These are phyloP conservation scores for Rauvolfia tetraphylla DNA, from an alignment of 257 asterid species.

Conservation along the genomic window DNA sequence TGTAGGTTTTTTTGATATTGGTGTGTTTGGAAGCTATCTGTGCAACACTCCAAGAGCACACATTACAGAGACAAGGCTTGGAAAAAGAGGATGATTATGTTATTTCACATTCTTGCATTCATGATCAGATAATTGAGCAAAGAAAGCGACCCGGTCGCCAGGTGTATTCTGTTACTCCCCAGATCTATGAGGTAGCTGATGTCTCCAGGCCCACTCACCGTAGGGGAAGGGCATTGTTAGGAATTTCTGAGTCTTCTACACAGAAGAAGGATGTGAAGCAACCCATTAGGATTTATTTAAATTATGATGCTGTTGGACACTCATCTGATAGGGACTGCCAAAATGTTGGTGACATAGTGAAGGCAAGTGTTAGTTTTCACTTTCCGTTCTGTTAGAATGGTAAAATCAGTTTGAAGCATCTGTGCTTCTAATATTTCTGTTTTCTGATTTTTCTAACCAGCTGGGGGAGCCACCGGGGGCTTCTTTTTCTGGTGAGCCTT, in stretches of 20 bases:
- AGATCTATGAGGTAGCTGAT: constrained; percentile 58
- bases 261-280: constrained; percentile 50
- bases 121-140: constrained; percentile 83
- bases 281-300: constrained; percentile 85
- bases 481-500: constrained; percentile 74
- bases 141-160: constrained; percentile 76
- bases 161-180: constrained; percentile 81
- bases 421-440: background rate
- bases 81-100: constrained; percentile 39
- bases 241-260: constrained; percentile 35
- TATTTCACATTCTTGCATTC: constrained; percentile 81
- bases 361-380: constrained; percentile 50
- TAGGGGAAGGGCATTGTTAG: constrained; percentile 68
- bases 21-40: constrained; percentile 50
- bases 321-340: constrained; percentile 92
- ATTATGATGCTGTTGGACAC: constrained; percentile 98
- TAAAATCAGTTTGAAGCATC: background rate
- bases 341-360: constrained; percentile 73
- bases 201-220: constrained; percentile 34
- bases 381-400: background rate
- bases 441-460: constrained; percentile 41
- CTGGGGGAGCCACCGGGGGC: constrained; percentile 93
- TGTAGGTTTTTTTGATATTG: constrained; percentile 61
- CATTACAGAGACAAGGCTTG: constrained; percentile 35
- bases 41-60: constrained; percentile 40